Base-by-base conservation (phyloP, 208 protist genomes). In the Trypanosoma brucei region DNA sequence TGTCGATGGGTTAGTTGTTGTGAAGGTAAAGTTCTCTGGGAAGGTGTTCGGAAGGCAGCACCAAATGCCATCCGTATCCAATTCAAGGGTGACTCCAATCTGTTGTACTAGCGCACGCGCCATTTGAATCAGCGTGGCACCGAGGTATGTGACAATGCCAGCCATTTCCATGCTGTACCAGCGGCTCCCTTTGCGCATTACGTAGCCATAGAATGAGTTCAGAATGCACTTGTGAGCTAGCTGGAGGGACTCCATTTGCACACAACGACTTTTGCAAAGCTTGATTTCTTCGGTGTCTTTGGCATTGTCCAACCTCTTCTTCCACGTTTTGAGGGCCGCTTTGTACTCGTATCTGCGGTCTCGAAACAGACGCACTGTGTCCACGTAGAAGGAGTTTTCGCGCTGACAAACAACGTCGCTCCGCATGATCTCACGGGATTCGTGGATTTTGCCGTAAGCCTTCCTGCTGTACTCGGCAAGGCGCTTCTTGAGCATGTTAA, bases 61-160 rank as follows among this genome's bases (percentile, higher is more conserved):
- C 99, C 99, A 99, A 74, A 99, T 99, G 66, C 99, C 99, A 84
- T 99, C 99, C 11, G 99, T 99, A 80, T 99, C 99, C 0, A 99
- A 89, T 80, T 99, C 99, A 0, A 99, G 93, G 13, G 98, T 96
- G 13, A 95, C 81, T 30, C 98, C 98, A 68, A 99, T 94, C 44
- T 96, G 83, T 65, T 99, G 96, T 4, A 99, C 90, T 9, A 99
- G 78, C 33, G 96, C 65, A 34, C 98, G 75, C 0, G 98, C 96
- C 68, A 98, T 88, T 55, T 96, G 98, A 89, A 99, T 99, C 57
- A 99, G 98, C n/a, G 96, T 92, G 9, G 97, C 97, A 53, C 99
- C 99, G 9, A 96, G 98, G 74, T 99, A 91, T 44, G 90, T 96
- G 37, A 98, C 97, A 55, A 99, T 97, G 65, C 98, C 99, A 11